Evolutionary conservation across 2,329 filamentous ascomycete genomes (phyloP).

Genomic region (Chrysoporthe cubensis): DNA sequence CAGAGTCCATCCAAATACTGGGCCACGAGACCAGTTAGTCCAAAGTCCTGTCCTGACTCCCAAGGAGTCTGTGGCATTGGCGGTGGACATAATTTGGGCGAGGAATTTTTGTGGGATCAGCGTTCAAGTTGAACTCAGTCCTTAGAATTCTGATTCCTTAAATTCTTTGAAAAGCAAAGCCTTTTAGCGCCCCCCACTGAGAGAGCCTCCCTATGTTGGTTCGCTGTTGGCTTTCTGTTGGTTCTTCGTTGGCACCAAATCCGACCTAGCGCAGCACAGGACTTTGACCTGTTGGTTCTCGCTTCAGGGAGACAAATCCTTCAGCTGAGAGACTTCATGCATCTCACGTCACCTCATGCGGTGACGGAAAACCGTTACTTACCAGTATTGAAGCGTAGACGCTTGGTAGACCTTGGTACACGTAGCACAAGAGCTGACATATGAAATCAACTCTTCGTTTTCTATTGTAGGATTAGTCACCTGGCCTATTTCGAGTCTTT

Average conservation of each 20-base stretch:
- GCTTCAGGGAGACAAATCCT: background rate
- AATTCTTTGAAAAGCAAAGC: background rate
- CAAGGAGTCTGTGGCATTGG: conserved; percentile 9
- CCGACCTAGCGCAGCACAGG: background rate
- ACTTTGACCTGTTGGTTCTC: background rate
- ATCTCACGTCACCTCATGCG: background rate
- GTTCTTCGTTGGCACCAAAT: background rate
- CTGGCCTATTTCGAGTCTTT: background rate
- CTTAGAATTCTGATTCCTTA: background rate
- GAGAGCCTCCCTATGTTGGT: background rate
- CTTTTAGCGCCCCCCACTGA: background rate
- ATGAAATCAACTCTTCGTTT: background rate
- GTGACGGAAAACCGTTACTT: background rate
- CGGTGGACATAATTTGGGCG: background rate
- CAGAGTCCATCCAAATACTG: conserved; percentile 25
- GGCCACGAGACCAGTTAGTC: conserved; percentile 30
- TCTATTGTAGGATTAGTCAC: background rate
- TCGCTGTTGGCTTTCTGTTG: background rate
- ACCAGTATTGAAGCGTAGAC: background rate
- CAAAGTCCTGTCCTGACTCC: conserved; percentile 25
- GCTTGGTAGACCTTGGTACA: background rate
- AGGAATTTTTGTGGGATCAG: background rate
- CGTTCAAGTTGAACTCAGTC: background rate
- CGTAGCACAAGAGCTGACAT: background rate
- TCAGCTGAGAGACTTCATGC: background rate